Conservation (phyloP, 306 rosid genomes). For the Potentilla sterilis region DNA sequence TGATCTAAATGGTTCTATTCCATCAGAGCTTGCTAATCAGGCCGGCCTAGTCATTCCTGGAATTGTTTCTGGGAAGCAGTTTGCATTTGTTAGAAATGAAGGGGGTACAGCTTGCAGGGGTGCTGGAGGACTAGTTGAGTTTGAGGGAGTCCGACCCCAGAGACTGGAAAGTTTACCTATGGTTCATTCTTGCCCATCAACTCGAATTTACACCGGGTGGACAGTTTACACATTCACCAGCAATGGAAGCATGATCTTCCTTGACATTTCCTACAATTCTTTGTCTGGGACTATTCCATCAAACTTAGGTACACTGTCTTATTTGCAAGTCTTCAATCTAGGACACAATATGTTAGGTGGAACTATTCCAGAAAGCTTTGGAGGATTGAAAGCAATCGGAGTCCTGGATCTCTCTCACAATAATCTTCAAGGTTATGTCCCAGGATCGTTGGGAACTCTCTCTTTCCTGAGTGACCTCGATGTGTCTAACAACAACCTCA, state of each 20-base stretch:
- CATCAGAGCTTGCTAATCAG: slow-evolving; percentile 52
- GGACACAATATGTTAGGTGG: slow-evolving; percentile 67
- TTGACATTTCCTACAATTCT: slow-evolving; percentile 67
- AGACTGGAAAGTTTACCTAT: slow-evolving; percentile 57
- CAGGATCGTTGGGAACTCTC: slow-evolving; percentile 55
- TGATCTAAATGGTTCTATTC: slow-evolving; percentile 48
- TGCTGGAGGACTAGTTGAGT: slow-evolving; percentile 73
- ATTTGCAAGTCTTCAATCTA: slow-evolving; percentile 60
- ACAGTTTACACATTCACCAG: slow-evolving; percentile 51
- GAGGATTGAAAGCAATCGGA: slow-evolving; percentile 51
- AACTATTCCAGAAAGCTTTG: slow-evolving; percentile 60
- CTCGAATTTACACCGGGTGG: slow-evolving; percentile 65
- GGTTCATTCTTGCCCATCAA: slow-evolving; percentile 62
- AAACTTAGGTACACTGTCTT: slow-evolving; percentile 47
- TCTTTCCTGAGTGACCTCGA: slow-evolving; percentile 78
- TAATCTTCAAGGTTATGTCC: slow-evolving; percentile 51
- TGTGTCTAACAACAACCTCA: slow-evolving; percentile 69
- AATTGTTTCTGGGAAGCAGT: slow-evolving; percentile 69
- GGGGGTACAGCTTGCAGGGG: slow-evolving; percentile 79
- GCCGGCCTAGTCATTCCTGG: slow-evolving; percentile 60
- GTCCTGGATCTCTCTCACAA: slow-evolving; percentile 79
- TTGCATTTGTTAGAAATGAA: slow-evolving; percentile 75
- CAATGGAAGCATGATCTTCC: slow-evolving; percentile 66
- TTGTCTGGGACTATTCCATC: slow-evolving; percentile 57
- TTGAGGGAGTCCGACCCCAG: slow-evolving; percentile 53